Conservation (phyloP, 2,329 filamentous ascomycete species). For the Fusarium anguioides region DNA sequence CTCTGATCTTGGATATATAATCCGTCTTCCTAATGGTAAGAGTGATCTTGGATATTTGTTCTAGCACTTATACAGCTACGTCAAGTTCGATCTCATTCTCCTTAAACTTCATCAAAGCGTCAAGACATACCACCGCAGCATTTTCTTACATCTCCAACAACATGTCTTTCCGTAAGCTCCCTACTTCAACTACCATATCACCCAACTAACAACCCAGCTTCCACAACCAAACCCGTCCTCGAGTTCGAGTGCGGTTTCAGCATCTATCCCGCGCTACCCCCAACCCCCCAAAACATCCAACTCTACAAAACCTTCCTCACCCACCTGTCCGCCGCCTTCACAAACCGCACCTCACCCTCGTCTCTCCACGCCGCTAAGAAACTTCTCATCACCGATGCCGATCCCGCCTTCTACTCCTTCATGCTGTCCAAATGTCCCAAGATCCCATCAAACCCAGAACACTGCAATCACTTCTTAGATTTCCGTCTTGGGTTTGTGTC, state of each 20-base stretch:
- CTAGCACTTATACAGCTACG: no score
- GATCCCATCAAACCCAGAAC: background rate
- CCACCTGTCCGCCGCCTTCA: background rate
- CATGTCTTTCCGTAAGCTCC: no score
- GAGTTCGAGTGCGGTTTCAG: constrained; percentile 7
- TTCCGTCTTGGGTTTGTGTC: background rate
- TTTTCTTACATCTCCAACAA: no score
- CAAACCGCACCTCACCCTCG: background rate
- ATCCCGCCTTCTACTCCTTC: background rate
- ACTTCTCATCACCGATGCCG: background rate
- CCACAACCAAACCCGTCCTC: background rate
- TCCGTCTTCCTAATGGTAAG: no score
- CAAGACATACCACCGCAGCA: no score
- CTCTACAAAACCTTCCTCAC: background rate
- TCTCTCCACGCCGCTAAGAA: background rate
- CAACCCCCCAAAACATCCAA: background rate
- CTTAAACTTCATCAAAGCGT: no score
- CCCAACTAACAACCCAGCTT: background rate
- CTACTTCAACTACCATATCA: no score
- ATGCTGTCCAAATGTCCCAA: background rate
- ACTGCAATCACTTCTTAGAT: background rate
- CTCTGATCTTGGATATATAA: no score
- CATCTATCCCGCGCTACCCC: background rate
- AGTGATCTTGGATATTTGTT: no score
- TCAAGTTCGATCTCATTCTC: no score